Percentiles rank a stretch among this genome's conserved stretches.
Evolutionary conservation across 2,329 filamentous ascomycete genomes (phyloP).

Genomic region (Botrytis cinerea): DNA sequence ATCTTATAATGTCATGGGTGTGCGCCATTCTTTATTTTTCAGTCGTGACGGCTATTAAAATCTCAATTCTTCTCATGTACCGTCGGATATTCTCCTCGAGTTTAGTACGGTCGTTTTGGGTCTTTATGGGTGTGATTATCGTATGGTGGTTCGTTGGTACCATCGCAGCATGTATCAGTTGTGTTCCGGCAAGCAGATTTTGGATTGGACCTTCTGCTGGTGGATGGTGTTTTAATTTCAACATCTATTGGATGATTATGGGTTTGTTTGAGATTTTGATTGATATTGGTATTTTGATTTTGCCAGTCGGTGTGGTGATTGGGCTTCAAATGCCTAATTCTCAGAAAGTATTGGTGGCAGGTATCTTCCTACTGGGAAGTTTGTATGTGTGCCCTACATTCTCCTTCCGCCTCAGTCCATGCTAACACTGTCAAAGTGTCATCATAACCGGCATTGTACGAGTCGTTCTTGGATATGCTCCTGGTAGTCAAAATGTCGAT

Average conservation of each 20-base stretch:
- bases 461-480: constrained; percentile 24
- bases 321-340: constrained; percentile 15
- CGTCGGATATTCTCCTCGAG: constrained; percentile 18
- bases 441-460: constrained; percentile 26
- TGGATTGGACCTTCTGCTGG: constrained; percentile 14
- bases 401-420: neutral
- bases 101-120: neutral
- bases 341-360: constrained; percentile 20
- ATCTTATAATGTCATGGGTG: constrained; percentile 8
- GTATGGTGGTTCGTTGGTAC: constrained; percentile 18
- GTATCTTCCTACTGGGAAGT: constrained; percentile 21
- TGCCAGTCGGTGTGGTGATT: constrained; percentile 17
- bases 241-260: constrained; percentile 21
- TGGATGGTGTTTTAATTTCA: constrained; percentile 24
- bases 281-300: constrained; percentile 17
- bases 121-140: neutral
- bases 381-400: constrained; percentile 13
- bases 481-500: constrained; percentile 25
- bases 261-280: constrained; percentile 20
- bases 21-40: constrained; percentile 19
- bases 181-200: constrained; percentile 15
- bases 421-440: constrained; percentile 22
- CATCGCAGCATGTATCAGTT: constrained; percentile 8
- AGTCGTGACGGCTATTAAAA: constrained; percentile 21
- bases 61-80: constrained; percentile 23